Evolutionary conservation across 768 basidiomycete genomes (phyloP).

Genomic region (Coprinopsis sp.): DNA sequence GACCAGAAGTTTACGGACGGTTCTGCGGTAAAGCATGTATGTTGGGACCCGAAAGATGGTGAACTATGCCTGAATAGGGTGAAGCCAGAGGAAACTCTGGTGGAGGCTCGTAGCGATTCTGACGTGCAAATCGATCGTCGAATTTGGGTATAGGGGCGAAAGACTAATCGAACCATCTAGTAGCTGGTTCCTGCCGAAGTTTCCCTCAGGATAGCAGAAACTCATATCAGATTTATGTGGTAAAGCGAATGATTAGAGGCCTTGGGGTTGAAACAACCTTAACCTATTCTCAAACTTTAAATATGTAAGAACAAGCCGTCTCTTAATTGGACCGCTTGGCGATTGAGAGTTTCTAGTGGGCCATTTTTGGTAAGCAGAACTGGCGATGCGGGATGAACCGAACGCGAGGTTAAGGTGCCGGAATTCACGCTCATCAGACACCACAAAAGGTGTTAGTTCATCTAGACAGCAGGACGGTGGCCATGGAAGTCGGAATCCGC

Average conservation of each 20-base stretch:
- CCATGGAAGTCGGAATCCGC: too few species aligned
- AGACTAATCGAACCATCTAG: constrained; percentile 94
- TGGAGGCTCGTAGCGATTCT: constrained; percentile 86
- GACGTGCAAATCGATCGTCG: constrained; percentile 95
- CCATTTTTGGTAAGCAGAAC: constrained; percentile 76
- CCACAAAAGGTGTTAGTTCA: too few species aligned
- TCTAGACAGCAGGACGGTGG: too few species aligned
- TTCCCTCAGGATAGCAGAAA: constrained; percentile 65
- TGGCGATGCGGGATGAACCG: constrained; percentile 68
- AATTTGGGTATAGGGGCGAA: constrained; percentile 96
- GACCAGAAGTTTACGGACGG: too few species aligned
- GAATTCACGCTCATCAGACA: constrained; percentile 82
- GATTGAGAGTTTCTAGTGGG: constrained; percentile 79
- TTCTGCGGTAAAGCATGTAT: too few species aligned
- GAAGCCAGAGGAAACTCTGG: constrained; percentile 96
- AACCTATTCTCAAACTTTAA: constrained; percentile 81
- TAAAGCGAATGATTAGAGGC: constrained; percentile 91
- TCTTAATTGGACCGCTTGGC: constrained; percentile 77
- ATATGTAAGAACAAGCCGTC: constrained; percentile 82
- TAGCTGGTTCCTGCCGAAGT: constrained; percentile 91
- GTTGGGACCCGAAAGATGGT: too few species aligned
- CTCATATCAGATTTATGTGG: constrained; percentile 58
- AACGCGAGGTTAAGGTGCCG: constrained; percentile 72
- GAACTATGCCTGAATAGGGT: too few species aligned
- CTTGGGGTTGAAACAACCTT: constrained; percentile 86